A percentile compares a stretch with the other conserved stretches of the same genome.
These are phyloP conservation scores for Dryadomyces quercus-mongolicae DNA, from an alignment of 2,329 filamentous ascomycete genomes.

Conservation along the genomic window DNA sequence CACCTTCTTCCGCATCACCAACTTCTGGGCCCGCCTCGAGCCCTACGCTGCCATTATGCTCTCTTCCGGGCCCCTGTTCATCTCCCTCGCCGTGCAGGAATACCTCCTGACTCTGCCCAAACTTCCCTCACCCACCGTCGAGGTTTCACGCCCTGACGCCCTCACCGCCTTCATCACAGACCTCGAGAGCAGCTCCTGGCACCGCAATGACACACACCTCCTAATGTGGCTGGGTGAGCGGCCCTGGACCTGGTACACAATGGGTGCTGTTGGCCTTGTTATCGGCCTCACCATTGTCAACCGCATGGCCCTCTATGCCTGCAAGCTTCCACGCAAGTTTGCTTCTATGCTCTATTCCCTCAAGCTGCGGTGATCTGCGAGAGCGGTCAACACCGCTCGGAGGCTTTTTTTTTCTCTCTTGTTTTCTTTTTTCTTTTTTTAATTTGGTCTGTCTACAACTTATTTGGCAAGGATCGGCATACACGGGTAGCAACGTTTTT, in stretches of 20 bases:
- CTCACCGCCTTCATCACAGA: slow-evolving; percentile 18
- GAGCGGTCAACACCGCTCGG: too few relatives aligned
- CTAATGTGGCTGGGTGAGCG: slow-evolving; percentile 34
- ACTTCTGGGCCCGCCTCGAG: slow-evolving; percentile 50
- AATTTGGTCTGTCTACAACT: not conserved
- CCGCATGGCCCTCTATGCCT: slow-evolving; percentile 1
- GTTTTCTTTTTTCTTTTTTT: not conserved
- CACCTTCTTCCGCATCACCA: slow-evolving; percentile 40
- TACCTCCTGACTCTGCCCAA: slow-evolving; percentile 43
- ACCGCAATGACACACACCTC: slow-evolving; percentile 30
- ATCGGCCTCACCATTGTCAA: slow-evolving; percentile 14
- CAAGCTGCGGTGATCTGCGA: not conserved
- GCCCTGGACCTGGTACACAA: slow-evolving; percentile 20
- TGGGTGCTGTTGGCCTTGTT: slow-evolving; percentile 16
- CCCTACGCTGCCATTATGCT: slow-evolving; percentile 72
- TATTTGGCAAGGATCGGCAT: not conserved
- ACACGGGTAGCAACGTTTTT: not conserved
- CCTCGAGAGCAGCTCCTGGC: slow-evolving; percentile 27
- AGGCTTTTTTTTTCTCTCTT: not conserved
- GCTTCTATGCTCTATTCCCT: not conserved
- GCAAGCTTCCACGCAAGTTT: not conserved
- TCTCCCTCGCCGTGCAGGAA: slow-evolving; percentile 65
- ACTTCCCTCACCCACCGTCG: slow-evolving; percentile 15
- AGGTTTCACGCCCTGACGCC: slow-evolving; percentile 20
- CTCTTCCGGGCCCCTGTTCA: slow-evolving; percentile 62